These are phyloP conservation scores for Vitis hybrid DNA, from an alignment of 177 flowering plant species.

Conservation along the genomic window DNA sequence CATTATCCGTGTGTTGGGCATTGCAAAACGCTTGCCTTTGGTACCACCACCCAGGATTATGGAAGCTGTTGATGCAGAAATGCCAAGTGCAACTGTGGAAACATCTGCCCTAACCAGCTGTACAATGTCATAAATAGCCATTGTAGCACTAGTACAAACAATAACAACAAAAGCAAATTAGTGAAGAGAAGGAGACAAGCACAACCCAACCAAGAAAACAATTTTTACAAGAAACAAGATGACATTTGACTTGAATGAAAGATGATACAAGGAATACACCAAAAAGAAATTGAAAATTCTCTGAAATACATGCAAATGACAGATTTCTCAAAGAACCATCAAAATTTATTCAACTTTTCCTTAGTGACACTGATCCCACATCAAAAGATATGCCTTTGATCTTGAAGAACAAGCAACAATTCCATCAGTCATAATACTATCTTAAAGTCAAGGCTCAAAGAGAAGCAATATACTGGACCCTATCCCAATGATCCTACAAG, in stretches of 20 bases:
- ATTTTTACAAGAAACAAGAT: background rate
- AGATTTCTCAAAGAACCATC: too few relatives aligned
- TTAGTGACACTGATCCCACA: too few relatives aligned
- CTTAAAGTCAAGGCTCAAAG: too few relatives aligned
- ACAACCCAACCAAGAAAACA: background rate
- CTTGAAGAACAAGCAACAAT: too few relatives aligned
- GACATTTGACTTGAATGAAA: background rate
- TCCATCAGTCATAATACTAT: too few relatives aligned
- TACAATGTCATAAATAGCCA: slow-evolving; percentile 89
- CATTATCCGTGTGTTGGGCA: slow-evolving; percentile 96
- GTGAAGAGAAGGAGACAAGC: background rate
- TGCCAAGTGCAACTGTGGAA: slow-evolving; percentile 87
- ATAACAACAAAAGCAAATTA: background rate
- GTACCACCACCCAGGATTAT: slow-evolving; percentile 90
- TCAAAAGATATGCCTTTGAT: too few relatives aligned
- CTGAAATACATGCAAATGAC: too few relatives aligned
- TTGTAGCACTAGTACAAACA: slow-evolving; percentile 61
- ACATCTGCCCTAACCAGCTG: slow-evolving; percentile 93
- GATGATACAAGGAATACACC: too few relatives aligned
- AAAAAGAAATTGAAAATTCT: too few relatives aligned
- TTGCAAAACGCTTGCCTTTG: slow-evolving; percentile 91
- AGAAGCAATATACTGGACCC: too few relatives aligned
- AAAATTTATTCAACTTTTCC: too few relatives aligned
- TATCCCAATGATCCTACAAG: too few relatives aligned
- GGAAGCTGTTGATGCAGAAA: slow-evolving; percentile 87